Evolutionary conservation across 495 filamentous ascomycete genomes (phyloP).

Genomic region (Collariella sp.): DNA sequence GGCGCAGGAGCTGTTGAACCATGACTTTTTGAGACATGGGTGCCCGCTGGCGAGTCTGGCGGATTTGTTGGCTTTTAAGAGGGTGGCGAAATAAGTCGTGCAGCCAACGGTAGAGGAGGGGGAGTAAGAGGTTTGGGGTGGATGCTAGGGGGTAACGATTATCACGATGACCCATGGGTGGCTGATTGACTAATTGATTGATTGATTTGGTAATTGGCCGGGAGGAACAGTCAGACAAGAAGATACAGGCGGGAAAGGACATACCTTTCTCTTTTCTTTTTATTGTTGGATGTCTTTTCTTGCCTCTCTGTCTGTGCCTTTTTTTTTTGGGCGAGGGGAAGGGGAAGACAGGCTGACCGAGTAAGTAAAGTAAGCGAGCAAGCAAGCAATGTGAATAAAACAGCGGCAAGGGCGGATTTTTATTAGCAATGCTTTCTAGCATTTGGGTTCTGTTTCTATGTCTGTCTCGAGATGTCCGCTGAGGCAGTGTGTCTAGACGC

Average conservation of each 20-base stretch:
- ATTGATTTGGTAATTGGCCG: neutral
- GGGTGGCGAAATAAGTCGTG: constrained; percentile 38
- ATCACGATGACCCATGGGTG: neutral
- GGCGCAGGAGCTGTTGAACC: constrained; percentile 72
- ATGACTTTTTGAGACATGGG: constrained; percentile 69
- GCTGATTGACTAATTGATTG: neutral
- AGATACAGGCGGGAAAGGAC: too few relatives aligned
- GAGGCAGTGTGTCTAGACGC: too few relatives aligned
- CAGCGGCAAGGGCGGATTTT: too few relatives aligned
- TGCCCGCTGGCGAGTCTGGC: constrained; percentile 74
- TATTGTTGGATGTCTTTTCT: constrained; percentile 3
- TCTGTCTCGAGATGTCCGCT: too few relatives aligned
- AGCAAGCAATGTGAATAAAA: too few relatives aligned
- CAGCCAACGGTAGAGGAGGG: neutral
- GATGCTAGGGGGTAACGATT: neutral
- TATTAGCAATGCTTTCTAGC: too few relatives aligned
- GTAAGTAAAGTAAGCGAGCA: too few relatives aligned
- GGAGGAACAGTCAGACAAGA: too few relatives aligned
- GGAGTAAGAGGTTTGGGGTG: neutral
- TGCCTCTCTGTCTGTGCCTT: neutral
- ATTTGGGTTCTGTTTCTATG: too few relatives aligned
- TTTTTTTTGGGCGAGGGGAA: neutral
- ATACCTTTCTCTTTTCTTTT: too few relatives aligned
- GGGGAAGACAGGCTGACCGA: too few relatives aligned
- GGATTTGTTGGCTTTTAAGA: constrained; percentile 74